A percentile compares a stretch with the other conserved stretches of the same genome.
Evolutionary conservation across 176 grass and related monocot genomes (phyloP).

Genomic region (bread wheat (Triticum aestivum)): DNA sequence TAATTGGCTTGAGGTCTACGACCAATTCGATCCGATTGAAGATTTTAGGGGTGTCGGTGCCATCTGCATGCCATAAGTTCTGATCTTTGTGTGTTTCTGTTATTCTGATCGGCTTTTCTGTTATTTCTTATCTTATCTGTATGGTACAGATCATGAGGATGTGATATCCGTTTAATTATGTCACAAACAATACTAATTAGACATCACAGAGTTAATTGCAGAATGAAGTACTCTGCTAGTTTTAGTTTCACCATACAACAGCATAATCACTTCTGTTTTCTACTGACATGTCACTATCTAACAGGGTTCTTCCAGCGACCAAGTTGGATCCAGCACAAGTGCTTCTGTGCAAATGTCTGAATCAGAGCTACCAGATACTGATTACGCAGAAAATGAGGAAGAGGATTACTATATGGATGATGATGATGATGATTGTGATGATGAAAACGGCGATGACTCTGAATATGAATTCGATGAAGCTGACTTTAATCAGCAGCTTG

Average conservation of each 20-base stretch:
- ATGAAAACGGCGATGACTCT: constrained; percentile 35
- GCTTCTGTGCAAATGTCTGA: constrained; percentile 28
- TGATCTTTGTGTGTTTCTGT: neutral
- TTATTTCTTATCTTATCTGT: neutral
- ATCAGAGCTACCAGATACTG: constrained; percentile 17
- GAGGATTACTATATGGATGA: constrained; percentile 63
- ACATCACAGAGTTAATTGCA: neutral
- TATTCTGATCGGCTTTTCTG: neutral
- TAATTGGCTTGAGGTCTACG: neutral
- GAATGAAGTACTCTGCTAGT: neutral
- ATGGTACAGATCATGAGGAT: neutral
- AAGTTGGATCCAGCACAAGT: constrained; percentile 40
- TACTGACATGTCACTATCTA: constrained; percentile 22
- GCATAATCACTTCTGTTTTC: neutral
- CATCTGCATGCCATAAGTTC: neutral
- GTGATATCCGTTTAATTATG: neutral
- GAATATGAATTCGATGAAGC: constrained; percentile 51
- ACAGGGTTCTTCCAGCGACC: constrained; percentile 43
- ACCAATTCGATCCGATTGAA: neutral
- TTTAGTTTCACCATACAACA: neutral
- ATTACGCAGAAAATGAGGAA: constrained; percentile 36
- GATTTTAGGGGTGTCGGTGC: neutral
- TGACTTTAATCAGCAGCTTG: constrained; percentile 55
- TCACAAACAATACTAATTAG: neutral
- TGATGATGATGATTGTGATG: constrained; percentile 26